Evolutionary conservation across 106 monocot species (phyloP), one percentile per base, ranked within the genome.

Genomic region (Apostasia shenzhenica): DNA sequence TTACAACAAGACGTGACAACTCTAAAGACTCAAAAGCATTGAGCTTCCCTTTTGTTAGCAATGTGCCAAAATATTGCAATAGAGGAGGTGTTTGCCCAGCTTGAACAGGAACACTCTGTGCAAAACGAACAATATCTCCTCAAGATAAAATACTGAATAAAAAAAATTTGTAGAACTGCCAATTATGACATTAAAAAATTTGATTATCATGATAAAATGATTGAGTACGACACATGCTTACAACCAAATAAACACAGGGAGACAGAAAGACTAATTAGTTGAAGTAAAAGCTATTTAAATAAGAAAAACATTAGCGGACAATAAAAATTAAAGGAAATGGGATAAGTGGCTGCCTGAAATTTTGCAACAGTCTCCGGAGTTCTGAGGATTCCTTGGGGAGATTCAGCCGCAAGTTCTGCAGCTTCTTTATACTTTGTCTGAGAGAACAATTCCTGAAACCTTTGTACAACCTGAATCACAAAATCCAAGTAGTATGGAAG

Each of bases 391-490:
- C 87, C 92, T 70, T 97, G 92, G 50, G 95, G 95, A 79, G 95
- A 97, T 45, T 97, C 95, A 57, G 95, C 92, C 72, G 95, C 95
- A 74, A 97, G 86, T 75, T 97, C 95, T 68, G 95, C 95, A 61
- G 95, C 95, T 79, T 97, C 92, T 74, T 97, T 97, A 67, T 97
- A 97, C 63, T 97, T 97, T 41, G 89, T 97, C 71, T 97, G 95
- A 45, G 95, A 88, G 72, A 97, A 97, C 45, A 97, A 64, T 61
- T 97, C 92, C 55, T 97, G 92, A 58, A 97, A 97, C 66, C 95
- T 86, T 63, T 97, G 95, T 40, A 97, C 95, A 62, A 97, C 95
- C 95, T 95, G 75, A 71, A 43, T 69, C 42, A 71, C 4, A 54
- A 58, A 61, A 83, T 48, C 26, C 14, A 65, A 7, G 26, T 26